Conservation (phyloP, 768 basidiomycete species). For the Daedaleopsis sinensis region DNA sequence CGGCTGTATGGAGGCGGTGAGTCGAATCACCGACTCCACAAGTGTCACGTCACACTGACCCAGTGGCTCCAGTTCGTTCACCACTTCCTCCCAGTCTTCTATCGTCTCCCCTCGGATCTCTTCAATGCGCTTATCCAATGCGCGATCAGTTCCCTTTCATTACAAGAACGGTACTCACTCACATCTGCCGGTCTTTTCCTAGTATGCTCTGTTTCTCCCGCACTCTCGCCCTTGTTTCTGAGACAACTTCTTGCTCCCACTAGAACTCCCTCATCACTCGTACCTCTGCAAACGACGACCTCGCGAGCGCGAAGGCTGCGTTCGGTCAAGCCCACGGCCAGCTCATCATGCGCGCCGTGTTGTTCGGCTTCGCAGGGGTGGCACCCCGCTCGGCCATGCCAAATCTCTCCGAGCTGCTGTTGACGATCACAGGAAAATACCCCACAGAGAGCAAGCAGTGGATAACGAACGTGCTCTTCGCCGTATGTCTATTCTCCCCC, state of each 20-base stretch:
- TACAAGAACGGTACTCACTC: conserved; percentile 86
- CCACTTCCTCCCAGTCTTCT: conserved; percentile 63
- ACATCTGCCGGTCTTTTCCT: conserved; percentile 83
- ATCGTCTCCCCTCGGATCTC: conserved; percentile 61
- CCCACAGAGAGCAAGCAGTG: conserved; percentile 62
- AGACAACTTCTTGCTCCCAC: too few relatives aligned
- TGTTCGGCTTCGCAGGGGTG: conserved; percentile 81
- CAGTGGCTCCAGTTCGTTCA: conserved; percentile 43
- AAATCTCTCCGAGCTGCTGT: conserved; percentile 84
- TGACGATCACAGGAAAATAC: conserved; percentile 61
- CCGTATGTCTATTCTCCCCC: conserved; percentile 41
- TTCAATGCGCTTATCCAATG: conserved; percentile 74
- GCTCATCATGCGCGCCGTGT: conserved; percentile 68
- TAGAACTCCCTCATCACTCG: conserved; percentile 72
- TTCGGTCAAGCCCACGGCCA: conserved; percentile 60
- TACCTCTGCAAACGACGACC: conserved; percentile 63
- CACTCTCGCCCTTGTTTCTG: background rate
- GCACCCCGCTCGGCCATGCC: conserved; percentile 83
- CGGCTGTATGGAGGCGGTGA: conserved; percentile 74
- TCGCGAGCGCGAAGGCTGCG: conserved; percentile 55
- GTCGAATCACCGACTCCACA: conserved; percentile 24
- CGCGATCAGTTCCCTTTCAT: conserved; percentile 61
- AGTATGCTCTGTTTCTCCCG: conserved; percentile 46
- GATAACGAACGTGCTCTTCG: conserved; percentile 72
- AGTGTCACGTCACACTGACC: background rate